These are phyloP conservation scores for Sphagnum contortum DNA, from an alignment of 225 moss, liverwort and hornwort genomes.

Conservation along the genomic window DNA sequence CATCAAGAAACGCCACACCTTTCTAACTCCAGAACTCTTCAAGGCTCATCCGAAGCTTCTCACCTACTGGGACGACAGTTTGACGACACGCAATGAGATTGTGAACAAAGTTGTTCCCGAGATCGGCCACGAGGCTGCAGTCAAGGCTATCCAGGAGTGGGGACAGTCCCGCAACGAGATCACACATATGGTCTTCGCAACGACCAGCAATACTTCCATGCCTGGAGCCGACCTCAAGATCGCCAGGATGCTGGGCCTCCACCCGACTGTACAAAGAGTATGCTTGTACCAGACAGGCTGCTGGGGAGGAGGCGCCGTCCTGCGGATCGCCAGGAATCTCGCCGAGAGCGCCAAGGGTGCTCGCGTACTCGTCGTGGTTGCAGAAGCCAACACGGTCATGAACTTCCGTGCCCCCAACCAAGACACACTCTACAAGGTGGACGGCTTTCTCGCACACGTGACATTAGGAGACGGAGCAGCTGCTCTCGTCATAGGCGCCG, in stretches of 20 bases:
- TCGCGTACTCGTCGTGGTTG: conserved; percentile 33
- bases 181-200: conserved; percentile 15
- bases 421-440: conserved; percentile 27
- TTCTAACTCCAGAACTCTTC: conserved; percentile 10
- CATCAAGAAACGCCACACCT: conserved; percentile 10
- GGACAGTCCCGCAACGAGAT: conserved; percentile 7
- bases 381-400: conserved; percentile 39
- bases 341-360: conserved; percentile 33
- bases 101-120: conserved; percentile 10
- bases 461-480: conserved; percentile 35
- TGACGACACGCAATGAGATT: conserved; percentile 10
- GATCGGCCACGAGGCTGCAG: conserved; percentile 8
- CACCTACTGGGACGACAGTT: conserved; percentile 7
- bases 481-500: conserved; percentile 28
- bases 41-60: conserved; percentile 8
- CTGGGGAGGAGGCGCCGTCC: conserved; percentile 33
- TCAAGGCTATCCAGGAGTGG: conserved; percentile 8
- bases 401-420: conserved; percentile 43
- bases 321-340: conserved; percentile 36
- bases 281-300: conserved; percentile 20
- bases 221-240: conserved; percentile 13
- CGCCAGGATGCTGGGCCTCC: conserved; percentile 10
- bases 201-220: conserved; percentile 5
- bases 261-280: conserved; percentile 9
- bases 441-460: conserved; percentile 24